Conservation (phyloP, 192 early-diverging fungal genomes). For the Allomyces javanicus region DNA sequence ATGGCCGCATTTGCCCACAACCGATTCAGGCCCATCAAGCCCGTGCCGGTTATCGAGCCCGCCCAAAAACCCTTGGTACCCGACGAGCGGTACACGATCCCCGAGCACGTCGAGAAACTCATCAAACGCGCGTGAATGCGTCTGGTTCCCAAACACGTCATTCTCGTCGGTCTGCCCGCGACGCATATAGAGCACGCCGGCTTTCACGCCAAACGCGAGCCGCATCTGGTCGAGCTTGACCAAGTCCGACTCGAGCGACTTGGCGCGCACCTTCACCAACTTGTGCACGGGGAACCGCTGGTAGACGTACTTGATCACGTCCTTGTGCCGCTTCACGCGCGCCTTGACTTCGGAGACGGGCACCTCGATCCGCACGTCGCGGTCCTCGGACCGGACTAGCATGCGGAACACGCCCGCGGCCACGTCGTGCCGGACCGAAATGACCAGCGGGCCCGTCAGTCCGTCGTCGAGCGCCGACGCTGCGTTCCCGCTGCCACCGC, state of each 20-base stretch:
- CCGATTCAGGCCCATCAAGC: no score
- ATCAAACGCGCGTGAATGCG: constrained; percentile 7
- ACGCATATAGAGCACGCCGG: neutral
- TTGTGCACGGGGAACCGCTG: neutral
- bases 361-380: no score
- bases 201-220: neutral
- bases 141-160: constrained; percentile 24
- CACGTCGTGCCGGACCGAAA: no score
- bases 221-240: neutral
- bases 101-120: constrained; percentile 16
- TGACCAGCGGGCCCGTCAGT: no score
- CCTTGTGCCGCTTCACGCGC: no score
- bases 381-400: no score
- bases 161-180: constrained; percentile 20
- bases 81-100: constrained; percentile 8
- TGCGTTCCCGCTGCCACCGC: no score
- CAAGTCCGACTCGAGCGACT: neutral
- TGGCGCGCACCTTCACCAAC: neutral
- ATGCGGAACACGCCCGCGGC: no score
- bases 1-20: no score
- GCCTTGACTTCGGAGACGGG: no score
- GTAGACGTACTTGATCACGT: neutral
- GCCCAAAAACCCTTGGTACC: constrained; percentile 16
- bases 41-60: constrained; percentile 18
- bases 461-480: no score